Percentiles rank a stretch among this genome's conserved stretches.
Evolutionary conservation across 306 rosid species (phyloP).

Genomic region (Cicer pinnatifidum): DNA sequence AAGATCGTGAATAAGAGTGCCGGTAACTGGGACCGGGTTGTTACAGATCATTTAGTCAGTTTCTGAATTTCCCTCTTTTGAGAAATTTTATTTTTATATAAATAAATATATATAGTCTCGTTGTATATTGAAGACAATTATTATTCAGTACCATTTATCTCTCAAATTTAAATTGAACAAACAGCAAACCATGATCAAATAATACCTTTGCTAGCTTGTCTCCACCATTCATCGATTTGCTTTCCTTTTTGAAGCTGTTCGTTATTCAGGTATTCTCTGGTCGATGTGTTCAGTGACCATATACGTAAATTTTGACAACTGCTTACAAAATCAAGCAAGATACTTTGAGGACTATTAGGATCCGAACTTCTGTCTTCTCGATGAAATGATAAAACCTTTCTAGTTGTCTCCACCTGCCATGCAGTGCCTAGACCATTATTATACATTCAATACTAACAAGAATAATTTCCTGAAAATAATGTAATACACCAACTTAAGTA

Average conservation of each 20-base stretch:
- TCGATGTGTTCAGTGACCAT: conserved; percentile 89
- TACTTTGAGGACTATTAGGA: conserved; percentile 87
- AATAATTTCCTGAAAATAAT: conserved; percentile 16
- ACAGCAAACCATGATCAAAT: conserved; percentile 39
- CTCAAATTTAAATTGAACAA: background rate
- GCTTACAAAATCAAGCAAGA: conserved; percentile 90
- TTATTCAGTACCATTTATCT: background rate
- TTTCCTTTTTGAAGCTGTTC: conserved; percentile 99
- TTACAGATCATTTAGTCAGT: background rate
- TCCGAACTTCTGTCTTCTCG: conserved; percentile 90
- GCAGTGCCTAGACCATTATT: conserved; percentile 40
- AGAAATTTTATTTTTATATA: background rate
- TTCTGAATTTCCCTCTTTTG: background rate
- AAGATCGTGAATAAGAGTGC: too few species aligned
- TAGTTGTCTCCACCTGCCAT: conserved; percentile 86
- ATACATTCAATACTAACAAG: conserved; percentile 35
- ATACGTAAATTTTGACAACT: conserved; percentile 98
- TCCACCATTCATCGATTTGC: conserved; percentile 99
- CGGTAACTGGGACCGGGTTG: too few species aligned
- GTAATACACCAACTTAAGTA: conserved; percentile 38
- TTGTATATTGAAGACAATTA: background rate
- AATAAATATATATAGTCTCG: background rate
- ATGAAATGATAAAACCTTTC: conserved; percentile 90
- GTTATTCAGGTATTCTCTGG: conserved; percentile 88
- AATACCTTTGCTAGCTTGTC: conserved; percentile 91